Base-by-base conservation (phyloP, 768 basidiomycete genomes). In the Russula compacta region DNA sequence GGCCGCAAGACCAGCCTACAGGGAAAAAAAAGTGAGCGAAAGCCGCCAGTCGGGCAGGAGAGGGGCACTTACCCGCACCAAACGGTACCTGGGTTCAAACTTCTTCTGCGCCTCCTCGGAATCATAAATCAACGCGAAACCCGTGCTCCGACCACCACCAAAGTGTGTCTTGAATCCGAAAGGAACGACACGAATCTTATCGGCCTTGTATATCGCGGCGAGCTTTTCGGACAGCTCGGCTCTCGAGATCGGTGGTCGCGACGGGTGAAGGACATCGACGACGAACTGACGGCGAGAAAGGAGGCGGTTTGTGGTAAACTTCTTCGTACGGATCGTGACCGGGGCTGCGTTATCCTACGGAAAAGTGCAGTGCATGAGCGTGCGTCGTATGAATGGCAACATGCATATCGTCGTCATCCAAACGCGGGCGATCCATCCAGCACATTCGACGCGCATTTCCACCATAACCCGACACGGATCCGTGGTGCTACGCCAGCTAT, bases 241-340 rank as follows among this genome's bases (percentile, higher is more conserved):
- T 77, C 90, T 92, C 71, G 95, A 86, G 73, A 98, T 91, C 74
- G 95, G 98, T 63, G 97, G 76, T 60, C 94, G 90, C 58, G 83
- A 87, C n/a, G 95, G 95, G 78, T 99, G 97, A 68, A 97, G 85
- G 68, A 95, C 83, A 68, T 95, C 93, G 67, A 98, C 82, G 68
- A 98, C 82, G 72, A 98, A 95, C 81, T 98, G 97, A 71, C 92
- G 90, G 69, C 97, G 90, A 68, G 90, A 85, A 53, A 99, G 80
- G 67, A 99, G 89, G 63, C 94, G 92, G 84, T 99, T 99, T 73
- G 95, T 97, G 77, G 98, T 90, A 81, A 98, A 98, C 82, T 99
- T 98, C 76, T 95, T 90, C 58, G 97, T 97, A 71, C 97, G 92
- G 73, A 99, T 82, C 67, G 97, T 99, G 68, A 99, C 82, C 62